These are phyloP conservation scores for Theobroma grandiflorum DNA, from an alignment of 441 rosid genomes.

Conservation along the genomic window DNA sequence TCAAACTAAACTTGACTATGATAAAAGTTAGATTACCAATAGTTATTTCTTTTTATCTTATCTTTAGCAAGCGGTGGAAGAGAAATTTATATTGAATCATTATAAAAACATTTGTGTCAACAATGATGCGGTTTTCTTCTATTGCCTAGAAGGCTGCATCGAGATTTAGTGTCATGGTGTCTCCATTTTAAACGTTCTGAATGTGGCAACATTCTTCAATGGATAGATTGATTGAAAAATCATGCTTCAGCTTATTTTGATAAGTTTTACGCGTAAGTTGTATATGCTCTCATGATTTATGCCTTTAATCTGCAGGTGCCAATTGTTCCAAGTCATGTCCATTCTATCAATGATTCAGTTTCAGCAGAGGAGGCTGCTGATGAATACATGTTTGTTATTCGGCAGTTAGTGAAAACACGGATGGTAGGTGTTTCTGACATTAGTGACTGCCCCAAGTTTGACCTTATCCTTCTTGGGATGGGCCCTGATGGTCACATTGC, in stretches of 20 bases:
- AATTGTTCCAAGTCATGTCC: constrained; percentile 74
- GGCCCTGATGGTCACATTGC: constrained; percentile 94
- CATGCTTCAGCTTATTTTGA: not conserved
- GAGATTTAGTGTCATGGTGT: not conserved
- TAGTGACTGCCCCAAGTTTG: constrained; percentile 91
- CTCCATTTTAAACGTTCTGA: not conserved
- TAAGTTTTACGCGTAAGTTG: not conserved
- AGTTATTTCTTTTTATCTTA: not conserved
- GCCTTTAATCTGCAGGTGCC: constrained; percentile 60
- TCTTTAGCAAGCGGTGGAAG: not conserved
- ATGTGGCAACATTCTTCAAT: not conserved
- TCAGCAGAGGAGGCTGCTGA: constrained; percentile 90
- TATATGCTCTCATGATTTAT: constrained; percentile 28
- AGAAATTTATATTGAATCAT: not conserved
- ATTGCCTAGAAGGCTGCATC: not conserved
- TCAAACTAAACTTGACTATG: not conserved
- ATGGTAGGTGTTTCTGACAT: constrained; percentile 70
- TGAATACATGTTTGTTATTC: constrained; percentile 74
- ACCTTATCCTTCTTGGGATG: constrained; percentile 91
- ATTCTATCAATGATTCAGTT: constrained; percentile 80
- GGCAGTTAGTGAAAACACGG: constrained; percentile 75
- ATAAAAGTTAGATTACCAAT: not conserved
- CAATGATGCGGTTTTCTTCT: not conserved
- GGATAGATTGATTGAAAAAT: constrained; percentile 6
- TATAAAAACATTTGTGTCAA: not conserved